Conservation (phyloP, 208 protist species). For the Wallacemonas collosoma region DNA sequence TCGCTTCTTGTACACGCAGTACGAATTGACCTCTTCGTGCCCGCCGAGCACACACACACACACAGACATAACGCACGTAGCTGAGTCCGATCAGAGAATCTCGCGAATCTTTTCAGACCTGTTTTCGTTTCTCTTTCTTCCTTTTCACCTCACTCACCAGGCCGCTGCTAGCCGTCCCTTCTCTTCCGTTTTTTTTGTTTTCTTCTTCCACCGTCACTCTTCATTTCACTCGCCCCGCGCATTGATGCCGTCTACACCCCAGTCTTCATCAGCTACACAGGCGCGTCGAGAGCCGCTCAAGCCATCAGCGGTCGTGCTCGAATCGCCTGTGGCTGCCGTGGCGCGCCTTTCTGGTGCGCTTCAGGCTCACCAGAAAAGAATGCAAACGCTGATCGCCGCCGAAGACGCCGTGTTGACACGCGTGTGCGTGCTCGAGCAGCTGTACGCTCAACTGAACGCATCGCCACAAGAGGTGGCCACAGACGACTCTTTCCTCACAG, state of each 20-base stretch:
- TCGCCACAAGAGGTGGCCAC: background rate
- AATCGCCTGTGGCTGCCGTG: slow-evolving; percentile 2
- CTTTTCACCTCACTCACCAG: background rate
- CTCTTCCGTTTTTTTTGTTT: background rate
- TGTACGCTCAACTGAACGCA: background rate
- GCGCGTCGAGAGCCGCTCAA: background rate
- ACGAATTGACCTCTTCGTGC: background rate
- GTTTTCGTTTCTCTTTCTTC: background rate
- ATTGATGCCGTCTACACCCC: background rate
- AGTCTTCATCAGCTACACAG: background rate
- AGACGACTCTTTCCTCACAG: background rate
- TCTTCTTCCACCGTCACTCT: background rate
- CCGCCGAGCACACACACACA: too few relatives aligned
- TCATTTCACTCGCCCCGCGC: background rate
- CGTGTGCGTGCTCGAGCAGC: slow-evolving; percentile 11
- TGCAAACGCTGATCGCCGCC: background rate
- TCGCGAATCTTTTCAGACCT: too few relatives aligned
- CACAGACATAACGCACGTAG: too few relatives aligned
- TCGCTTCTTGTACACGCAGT: background rate
- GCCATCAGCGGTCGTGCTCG: background rate
- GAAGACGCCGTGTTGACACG: slow-evolving; percentile 7
- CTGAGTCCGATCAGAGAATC: too few relatives aligned
- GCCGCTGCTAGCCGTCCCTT: too few relatives aligned
- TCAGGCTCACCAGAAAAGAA: background rate
- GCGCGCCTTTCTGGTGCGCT: background rate